Percentiles rank a stretch among this genome's conserved stretches.
Conservation (phyloP, 2,329 filamentous ascomycete species). For the Diaporthe vexans region DNA sequence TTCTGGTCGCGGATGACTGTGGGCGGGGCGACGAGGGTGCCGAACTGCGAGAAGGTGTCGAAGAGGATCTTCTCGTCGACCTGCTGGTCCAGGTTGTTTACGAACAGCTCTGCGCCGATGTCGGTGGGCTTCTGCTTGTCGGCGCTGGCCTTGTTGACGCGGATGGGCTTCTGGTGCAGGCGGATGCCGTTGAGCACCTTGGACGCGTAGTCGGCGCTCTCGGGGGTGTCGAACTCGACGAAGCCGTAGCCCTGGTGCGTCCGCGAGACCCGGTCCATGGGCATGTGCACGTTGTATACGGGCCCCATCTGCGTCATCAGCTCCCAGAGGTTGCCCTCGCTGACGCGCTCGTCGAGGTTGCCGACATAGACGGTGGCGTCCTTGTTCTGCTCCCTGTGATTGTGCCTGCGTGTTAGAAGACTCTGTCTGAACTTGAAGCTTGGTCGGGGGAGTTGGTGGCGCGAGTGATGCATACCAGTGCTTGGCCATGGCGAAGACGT, state of each 20-base stretch:
- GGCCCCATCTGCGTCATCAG: slow-evolving; percentile 98
- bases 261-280: slow-evolving; percentile 97
- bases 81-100: slow-evolving; percentile 94
- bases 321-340: slow-evolving; percentile 93
- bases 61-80: slow-evolving; percentile 96
- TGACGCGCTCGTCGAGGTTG: slow-evolving; percentile 97
- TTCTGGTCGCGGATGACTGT: slow-evolving; percentile 94
- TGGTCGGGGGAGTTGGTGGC: background rate
- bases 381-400: slow-evolving; percentile 90
- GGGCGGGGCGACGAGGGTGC: slow-evolving; percentile 84
- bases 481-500: slow-evolving; percentile 47
- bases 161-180: slow-evolving; percentile 92
- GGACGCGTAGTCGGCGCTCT: slow-evolving; percentile 96
- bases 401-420: slow-evolving; percentile 12
- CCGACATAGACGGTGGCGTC: slow-evolving; percentile 98
- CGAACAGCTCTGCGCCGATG: slow-evolving; percentile 96
- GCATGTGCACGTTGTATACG: slow-evolving; percentile 97
- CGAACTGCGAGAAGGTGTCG: slow-evolving; percentile 94
- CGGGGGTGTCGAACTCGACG: slow-evolving; percentile 96
- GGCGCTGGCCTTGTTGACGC: slow-evolving; percentile 92
- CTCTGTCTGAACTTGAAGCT: background rate
- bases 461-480: slow-evolving; percentile 46
- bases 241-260: slow-evolving; percentile 98
- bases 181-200: slow-evolving; percentile 97
- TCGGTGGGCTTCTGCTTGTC: slow-evolving; percentile 95